Evolutionary conservation across 495 filamentous ascomycete species (phyloP).

Genomic region (Trypethelium eluteriae): DNA sequence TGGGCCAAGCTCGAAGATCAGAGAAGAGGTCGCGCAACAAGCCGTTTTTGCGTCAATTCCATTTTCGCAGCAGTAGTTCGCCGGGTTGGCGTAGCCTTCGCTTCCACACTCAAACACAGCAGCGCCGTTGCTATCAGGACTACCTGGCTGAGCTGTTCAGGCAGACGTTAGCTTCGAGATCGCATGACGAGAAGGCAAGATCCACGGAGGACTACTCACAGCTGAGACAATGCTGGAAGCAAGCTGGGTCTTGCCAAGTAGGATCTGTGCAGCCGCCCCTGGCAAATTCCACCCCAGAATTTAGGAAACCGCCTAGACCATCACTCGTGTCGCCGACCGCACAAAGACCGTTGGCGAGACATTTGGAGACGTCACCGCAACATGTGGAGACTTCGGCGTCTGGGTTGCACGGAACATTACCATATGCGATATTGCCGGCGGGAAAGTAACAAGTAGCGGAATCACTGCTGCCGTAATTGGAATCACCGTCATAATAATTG

Average conservation of each 20-base stretch:
- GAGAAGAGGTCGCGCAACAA: constrained; percentile 2
- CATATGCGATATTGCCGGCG: background rate
- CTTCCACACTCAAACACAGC: constrained; percentile 6
- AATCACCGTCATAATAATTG: background rate
- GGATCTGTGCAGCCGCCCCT: constrained; percentile 1
- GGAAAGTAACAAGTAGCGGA: constrained; percentile 4
- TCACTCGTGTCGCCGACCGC: constrained; percentile 7
- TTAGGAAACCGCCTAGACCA: background rate
- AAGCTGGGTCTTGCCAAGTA: constrained; percentile 4
- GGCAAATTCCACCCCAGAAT: constrained; percentile 5
- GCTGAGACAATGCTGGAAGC: constrained; percentile 9
- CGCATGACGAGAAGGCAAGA: background rate
- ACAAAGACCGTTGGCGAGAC: constrained; percentile 6
- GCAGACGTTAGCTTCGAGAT: background rate
- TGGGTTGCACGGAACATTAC: constrained; percentile 9
- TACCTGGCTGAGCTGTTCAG: constrained; percentile 1
- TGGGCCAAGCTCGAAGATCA: constrained; percentile 6
- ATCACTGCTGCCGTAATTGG: background rate
- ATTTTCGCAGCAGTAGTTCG: constrained; percentile 8
- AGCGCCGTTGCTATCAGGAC: background rate
- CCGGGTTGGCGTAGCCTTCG: constrained; percentile 1
- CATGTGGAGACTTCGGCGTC: background rate
- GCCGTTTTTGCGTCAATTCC: constrained; percentile 4
- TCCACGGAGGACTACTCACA: background rate
- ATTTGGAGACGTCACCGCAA: background rate